Evolutionary conservation across 2,329 filamentous ascomycete genomes (phyloP).

Genomic region (Aspergillus novoparasiticus): DNA sequence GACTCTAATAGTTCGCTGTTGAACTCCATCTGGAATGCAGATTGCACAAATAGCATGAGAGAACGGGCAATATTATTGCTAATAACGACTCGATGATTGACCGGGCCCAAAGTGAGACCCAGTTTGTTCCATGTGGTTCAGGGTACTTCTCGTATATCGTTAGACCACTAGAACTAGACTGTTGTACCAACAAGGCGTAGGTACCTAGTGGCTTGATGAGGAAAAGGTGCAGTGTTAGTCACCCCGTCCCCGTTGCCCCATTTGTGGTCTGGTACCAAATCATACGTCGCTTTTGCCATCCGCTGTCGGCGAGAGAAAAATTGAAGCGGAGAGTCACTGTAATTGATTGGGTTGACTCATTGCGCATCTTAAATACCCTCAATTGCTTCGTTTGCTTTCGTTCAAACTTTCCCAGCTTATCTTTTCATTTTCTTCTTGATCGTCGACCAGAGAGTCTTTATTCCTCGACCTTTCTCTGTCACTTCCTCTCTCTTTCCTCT

Average conservation of each 20-base stretch:
- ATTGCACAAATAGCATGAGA: background rate
- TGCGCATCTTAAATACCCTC: constrained; percentile 3
- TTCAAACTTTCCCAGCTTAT: background rate
- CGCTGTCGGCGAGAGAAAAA: constrained; percentile 22
- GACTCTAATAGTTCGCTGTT: background rate
- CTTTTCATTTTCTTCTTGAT: background rate
- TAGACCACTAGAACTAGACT: background rate
- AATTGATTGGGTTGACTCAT: constrained; percentile 16
- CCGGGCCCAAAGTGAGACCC: background rate
- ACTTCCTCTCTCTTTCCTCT: constrained; percentile 6
- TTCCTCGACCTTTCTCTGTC: background rate
- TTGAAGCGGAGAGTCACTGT: constrained; percentile 2
- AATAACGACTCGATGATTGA: constrained; percentile 12
- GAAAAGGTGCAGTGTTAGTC: background rate
- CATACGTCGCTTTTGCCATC: constrained; percentile 10
- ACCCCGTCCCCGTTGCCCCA: background rate
- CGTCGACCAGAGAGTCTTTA: background rate
- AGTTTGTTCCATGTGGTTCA: background rate
- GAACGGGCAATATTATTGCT: constrained; percentile 15
- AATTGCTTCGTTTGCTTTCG: constrained; percentile 9
- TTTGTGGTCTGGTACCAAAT: constrained; percentile 3
- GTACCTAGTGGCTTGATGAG: too few relatives aligned
- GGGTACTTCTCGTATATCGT: background rate
- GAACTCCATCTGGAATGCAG: background rate
- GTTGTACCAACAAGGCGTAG: background rate